Evolutionary conservation across 148 eudicot species (phyloP).

Genomic region (Agrostemma githago): DNA sequence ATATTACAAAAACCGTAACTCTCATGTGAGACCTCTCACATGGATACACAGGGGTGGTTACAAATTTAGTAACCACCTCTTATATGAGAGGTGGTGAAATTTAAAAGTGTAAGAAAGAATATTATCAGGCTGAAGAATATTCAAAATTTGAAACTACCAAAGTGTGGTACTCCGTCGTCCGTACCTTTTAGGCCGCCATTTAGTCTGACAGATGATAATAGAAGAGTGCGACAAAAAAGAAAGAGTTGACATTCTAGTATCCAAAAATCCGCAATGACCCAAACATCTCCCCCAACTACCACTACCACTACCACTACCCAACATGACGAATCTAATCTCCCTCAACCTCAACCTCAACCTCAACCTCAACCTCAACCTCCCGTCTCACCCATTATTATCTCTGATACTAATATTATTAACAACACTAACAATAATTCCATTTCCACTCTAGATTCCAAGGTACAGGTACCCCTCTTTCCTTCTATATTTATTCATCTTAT

Average conservation of each 20-base stretch:
- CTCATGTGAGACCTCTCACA: too few species aligned
- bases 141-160: too few species aligned
- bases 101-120: too few species aligned
- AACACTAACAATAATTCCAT: background rate
- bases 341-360: too few species aligned
- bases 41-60: too few species aligned
- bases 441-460: background rate
- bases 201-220: background rate
- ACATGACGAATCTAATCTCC: conserved; percentile 18
- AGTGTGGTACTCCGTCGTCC: too few species aligned
- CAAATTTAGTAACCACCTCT: too few species aligned
- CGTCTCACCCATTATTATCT: conserved; percentile 4
- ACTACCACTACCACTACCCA: conserved; percentile 9
- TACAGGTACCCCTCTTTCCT: background rate
- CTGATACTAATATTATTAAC: background rate
- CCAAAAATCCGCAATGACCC: conserved; percentile 16
- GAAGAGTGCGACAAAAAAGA: background rate
- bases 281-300: background rate
- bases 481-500: background rate
- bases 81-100: too few species aligned
- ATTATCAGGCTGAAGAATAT: too few species aligned
- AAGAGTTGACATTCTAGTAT: too few species aligned
- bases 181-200: background rate
- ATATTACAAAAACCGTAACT: too few species aligned
- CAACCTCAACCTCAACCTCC: conserved; percentile 9